These are phyloP conservation scores for Talaromyces albobiverticillius DNA, from an alignment of 2,329 filamentous ascomycete genomes.

Conservation along the genomic window DNA sequence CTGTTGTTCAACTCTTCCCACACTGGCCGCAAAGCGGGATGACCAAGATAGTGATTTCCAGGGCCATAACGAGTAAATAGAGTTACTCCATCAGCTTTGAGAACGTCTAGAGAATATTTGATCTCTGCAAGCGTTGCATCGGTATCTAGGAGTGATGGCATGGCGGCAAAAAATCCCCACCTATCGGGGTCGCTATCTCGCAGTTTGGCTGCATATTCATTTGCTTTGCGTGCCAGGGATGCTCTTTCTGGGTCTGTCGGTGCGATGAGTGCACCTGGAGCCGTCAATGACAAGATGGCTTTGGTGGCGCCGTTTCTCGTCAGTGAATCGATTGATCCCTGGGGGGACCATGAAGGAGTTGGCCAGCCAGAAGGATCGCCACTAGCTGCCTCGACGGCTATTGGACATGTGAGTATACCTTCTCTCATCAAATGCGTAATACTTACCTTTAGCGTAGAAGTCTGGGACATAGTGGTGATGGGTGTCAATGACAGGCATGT, in stretches of 20 bases:
- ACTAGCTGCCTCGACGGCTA: background rate
- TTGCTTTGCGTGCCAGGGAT: conserved; percentile 13
- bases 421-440: too few relatives aligned
- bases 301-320: background rate
- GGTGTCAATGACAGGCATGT: background rate
- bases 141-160: conserved; percentile 36
- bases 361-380: conserved; percentile 4
- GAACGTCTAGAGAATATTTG: conserved; percentile 35
- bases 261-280: background rate
- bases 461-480: background rate
- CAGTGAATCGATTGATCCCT: background rate
- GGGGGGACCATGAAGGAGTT: background rate
- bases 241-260: background rate
- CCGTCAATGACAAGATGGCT: background rate
- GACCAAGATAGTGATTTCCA: conserved; percentile 46
- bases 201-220: conserved; percentile 30
- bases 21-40: conserved; percentile 38
- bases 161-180: conserved; percentile 43
- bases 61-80: conserved; percentile 44
- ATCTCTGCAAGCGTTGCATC: conserved; percentile 35
- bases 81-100: conserved; percentile 47
- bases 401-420: too few relatives aligned
- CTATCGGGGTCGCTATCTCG: conserved; percentile 29
- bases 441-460: background rate
- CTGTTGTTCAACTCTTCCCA: conserved; percentile 46